Percentiles rank a stretch among this genome's conserved stretches.
Conservation (phyloP, 306 rosid species). For the Citrullus amarus region DNA sequence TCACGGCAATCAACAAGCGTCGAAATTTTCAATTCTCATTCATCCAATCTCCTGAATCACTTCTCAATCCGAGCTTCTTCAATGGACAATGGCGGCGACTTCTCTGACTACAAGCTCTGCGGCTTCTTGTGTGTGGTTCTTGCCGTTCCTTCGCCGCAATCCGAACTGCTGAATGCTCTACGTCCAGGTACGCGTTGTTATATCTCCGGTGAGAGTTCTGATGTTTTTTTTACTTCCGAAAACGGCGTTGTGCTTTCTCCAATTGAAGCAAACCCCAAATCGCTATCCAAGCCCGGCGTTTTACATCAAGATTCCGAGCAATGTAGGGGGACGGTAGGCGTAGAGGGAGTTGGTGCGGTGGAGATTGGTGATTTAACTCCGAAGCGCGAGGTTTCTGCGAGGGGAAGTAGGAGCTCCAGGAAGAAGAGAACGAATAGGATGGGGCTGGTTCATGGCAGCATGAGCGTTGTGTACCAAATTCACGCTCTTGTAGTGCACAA, state of each 20-base stretch:
- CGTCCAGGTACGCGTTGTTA: constrained; percentile 29
- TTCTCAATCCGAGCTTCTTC: neutral
- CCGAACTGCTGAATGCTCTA: neutral
- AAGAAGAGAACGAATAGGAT: constrained; percentile 35
- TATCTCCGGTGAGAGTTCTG: constrained; percentile 15
- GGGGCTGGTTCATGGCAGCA: constrained; percentile 68
- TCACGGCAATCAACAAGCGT: neutral
- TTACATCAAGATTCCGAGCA: constrained; percentile 8
- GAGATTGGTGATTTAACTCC: neutral
- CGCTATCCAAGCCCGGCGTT: neutral
- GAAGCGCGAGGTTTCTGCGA: constrained; percentile 1
- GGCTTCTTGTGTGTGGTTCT: constrained; percentile 69
- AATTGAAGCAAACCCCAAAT: neutral
- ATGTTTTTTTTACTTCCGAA: constrained; percentile 29
- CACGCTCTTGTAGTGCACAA: constrained; percentile 47
- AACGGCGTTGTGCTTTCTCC: constrained; percentile 31
- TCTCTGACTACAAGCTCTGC: constrained; percentile 57
- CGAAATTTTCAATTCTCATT: neutral
- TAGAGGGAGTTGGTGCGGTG: neutral
- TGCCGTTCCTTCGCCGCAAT: constrained; percentile 13
- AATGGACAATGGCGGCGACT: constrained; percentile 26
- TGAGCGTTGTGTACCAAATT: constrained; percentile 72
- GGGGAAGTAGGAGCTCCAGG: constrained; percentile 5
- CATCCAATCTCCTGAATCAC: neutral
- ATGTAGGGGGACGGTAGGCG: constrained; percentile 11